Base-by-base conservation (phyloP, 257 asterid species). In the Dorcoceras hygrometricum region DNA sequence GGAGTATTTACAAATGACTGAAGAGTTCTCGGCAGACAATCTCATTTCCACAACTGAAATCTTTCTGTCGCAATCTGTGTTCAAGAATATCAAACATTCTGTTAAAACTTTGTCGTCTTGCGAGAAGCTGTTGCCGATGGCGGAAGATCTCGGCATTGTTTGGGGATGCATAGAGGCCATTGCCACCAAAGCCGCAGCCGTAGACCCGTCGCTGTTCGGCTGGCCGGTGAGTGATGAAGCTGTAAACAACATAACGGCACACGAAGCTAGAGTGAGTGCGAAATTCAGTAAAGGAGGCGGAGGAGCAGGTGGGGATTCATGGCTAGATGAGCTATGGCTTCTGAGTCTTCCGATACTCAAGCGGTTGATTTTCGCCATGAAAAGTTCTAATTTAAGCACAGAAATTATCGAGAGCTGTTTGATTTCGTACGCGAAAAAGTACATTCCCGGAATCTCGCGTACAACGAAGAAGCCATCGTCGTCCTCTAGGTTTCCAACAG, bases 141-240 rank as follows among this genome's bases (percentile, higher is more conserved):
- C 96, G 10, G 99, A 93, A 43, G 59, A 72, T 12, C 75, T 93
- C 55, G 85, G 83, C 68, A 88, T 93, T 79, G 88, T 78, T 25
- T 81, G 77, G 70, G 80, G 90, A 73, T 90, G 96, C 77, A 77
- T 90, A 57, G 86, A 86, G 12, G 94, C 96, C 23, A 70, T 88
- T 51, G 90, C 87, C 0, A 62, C 73, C 59, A 90, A 70, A 71
- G 96, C 96, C 72, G 83, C 89, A 16, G 62, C 81, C 22, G 60
- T 90, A 5, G 97, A 90, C 85, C 96, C 97, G 43, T 75, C 97
- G 61, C 67, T 90, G 46, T 87, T 94, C 7, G 97, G 99, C 14
- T 90, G 99, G 97, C 99, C 99, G 27, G 89, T 94, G 56, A 88
- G 69, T 68, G 96, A 86, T 70, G 86, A 79, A 8, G 76, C 61